phyloP scores from a whole-genome alignment of 2,329 filamentous ascomycete species.

The Septoria petroselini region DNA sequence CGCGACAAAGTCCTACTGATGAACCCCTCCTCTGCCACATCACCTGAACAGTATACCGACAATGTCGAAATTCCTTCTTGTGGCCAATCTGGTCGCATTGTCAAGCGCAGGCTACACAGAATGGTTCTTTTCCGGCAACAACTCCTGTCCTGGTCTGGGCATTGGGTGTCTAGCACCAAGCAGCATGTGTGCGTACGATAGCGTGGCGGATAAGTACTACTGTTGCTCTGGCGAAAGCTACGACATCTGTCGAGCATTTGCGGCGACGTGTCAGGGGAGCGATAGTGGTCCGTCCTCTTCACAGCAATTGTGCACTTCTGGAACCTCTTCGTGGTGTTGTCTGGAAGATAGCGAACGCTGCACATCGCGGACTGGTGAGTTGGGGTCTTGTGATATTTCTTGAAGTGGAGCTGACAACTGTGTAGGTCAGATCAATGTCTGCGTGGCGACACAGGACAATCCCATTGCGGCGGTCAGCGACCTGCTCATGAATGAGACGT shows the following conservation, averaged over 20 bases:
- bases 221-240: slow-evolving; percentile 18
- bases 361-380: slow-evolving; percentile 19
- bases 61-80: too few species aligned
- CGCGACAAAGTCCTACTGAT: too few species aligned
- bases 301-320: slow-evolving; percentile 12
- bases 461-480: slow-evolving; percentile 15
- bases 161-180: slow-evolving; percentile 12
- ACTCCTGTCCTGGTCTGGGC: slow-evolving; percentile 15
- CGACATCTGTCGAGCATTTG: slow-evolving; percentile 18
- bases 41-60: too few species aligned
- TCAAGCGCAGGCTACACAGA: slow-evolving; percentile 17
- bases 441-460: slow-evolving; percentile 18
- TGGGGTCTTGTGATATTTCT: not conserved
- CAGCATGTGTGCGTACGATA: slow-evolving; percentile 19
- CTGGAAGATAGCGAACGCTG: slow-evolving; percentile 17
- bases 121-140: slow-evolving; percentile 17
- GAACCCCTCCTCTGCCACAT: too few species aligned
- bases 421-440: slow-evolving; percentile 19
- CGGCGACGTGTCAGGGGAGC: slow-evolving; percentile 14
- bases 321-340: slow-evolving; percentile 18
- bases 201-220: slow-evolving; percentile 20
- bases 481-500: slow-evolving; percentile 17
- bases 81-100: not conserved
- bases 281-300: slow-evolving; percentile 10
- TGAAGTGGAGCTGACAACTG: not conserved